Evolutionary conservation across 2,329 filamentous ascomycete species (phyloP), one percentile per base, ranked within the genome.

Genomic region (Colletotrichum siamense): DNA sequence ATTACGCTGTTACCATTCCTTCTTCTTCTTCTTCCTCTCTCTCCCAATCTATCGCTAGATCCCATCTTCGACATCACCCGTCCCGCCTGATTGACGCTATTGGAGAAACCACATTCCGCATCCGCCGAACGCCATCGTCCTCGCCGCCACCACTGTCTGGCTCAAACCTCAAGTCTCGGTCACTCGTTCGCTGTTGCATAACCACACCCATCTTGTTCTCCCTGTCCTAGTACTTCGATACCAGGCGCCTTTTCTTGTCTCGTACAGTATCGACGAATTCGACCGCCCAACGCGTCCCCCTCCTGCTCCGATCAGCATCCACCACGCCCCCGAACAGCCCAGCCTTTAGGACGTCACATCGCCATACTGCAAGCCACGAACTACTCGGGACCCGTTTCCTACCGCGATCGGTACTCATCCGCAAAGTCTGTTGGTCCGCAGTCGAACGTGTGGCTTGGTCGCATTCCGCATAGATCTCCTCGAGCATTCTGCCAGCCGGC

Each of bases 381-480:
- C 26, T 9, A 39, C 52, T 24, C 59, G 6, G 26, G 36, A 61
- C 28, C 32, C 57, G 34, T 69, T 26, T 49, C 44, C n/a, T 44
- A 49, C 44, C 70, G 39, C 34, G 69, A 16, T 26, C 68, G 57
- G 13, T 24, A 22, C 55, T 65, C 44, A 30, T 24, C 13, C 9
- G 30, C 22, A 44, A 49, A 73, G 24, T 34, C 39, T 64, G 18
- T 30, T 65, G 64, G 59, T 36, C 61, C 22, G 39, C 73, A 32
- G 57, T 64, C 61, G 57, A 76, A 69, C 32, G 32, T 65, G 73
- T 76, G 73, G 73, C 73, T 76, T 76, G 70, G 57, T 69, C 59
- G 73, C 73, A 76, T 76, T 76, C 70, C 64, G 73, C 57, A 76
- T 61, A 76, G 70, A 76, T 76, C 73, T 69, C 70, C 70, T 34